Conservation (phyloP, 2,329 filamentous ascomycete genomes). For the Fusarium pseudocircinatum region DNA sequence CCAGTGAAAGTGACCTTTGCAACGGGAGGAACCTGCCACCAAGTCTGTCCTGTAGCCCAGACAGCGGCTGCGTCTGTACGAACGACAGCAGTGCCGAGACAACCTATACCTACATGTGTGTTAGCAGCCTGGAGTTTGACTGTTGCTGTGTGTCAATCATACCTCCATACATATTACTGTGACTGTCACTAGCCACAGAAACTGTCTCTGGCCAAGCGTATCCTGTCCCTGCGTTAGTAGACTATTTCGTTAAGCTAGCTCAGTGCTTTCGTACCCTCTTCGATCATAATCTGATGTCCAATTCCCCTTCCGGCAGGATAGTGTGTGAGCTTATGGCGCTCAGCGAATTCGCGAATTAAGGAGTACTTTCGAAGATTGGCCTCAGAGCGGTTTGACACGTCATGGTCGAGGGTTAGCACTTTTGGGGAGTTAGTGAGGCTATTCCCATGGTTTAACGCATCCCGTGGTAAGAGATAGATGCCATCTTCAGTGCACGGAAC, state of each 20-base stretch:
- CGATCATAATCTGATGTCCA: constrained; percentile 92
- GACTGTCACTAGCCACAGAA: constrained; percentile 63
- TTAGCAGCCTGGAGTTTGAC: neutral
- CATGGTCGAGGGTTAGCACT: constrained; percentile 87
- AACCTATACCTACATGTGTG: constrained; percentile 6
- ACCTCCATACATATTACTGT: too few relatives aligned
- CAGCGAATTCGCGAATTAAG: constrained; percentile 84
- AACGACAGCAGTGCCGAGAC: constrained; percentile 70
- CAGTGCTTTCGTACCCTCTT: constrained; percentile 50
- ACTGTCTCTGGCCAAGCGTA: constrained; percentile 85
- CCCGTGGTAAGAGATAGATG: too few relatives aligned
- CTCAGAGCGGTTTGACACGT: constrained; percentile 60
- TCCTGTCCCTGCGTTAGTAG: constrained; percentile 52
- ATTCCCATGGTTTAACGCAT: neutral
- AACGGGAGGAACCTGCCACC: constrained; percentile 89
- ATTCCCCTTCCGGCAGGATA: constrained; percentile 83
- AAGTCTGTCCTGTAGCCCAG: constrained; percentile 84
- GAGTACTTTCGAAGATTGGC: constrained; percentile 84
- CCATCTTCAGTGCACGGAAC: too few relatives aligned
- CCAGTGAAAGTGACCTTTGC: constrained; percentile 83
- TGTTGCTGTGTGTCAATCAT: too few relatives aligned
- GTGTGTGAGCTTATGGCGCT: constrained; percentile 78
- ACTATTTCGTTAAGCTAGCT: accelerated
- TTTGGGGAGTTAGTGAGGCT: neutral
- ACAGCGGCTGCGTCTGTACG: constrained; percentile 88